phyloP scores from a whole-genome alignment of 257 asterid species.

The Perilla frutescens region DNA sequence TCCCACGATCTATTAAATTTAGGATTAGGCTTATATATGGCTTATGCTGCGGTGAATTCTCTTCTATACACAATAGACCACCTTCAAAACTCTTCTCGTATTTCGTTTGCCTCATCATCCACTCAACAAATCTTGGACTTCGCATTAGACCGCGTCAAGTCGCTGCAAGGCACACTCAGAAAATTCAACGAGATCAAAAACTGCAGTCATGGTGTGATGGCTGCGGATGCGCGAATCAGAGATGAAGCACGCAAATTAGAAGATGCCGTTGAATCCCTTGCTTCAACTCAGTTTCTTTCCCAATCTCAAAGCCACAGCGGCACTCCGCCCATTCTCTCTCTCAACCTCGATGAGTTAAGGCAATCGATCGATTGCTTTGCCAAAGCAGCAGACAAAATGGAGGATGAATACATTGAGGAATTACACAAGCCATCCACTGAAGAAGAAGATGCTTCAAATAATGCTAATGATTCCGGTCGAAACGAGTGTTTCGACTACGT shows the following conservation, averaged over 20 bases:
- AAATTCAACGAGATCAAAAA: neutral
- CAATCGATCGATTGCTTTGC: neutral
- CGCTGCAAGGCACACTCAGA: neutral
- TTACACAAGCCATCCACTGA: neutral
- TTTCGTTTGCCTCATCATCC: neutral
- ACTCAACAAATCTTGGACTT: neutral
- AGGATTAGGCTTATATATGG: neutral
- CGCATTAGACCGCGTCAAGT: neutral
- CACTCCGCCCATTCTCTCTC: neutral
- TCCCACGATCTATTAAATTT: no score
- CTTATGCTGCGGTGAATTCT: conserved; percentile 1
- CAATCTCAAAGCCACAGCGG: neutral
- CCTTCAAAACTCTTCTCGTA: neutral
- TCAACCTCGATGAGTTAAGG: neutral
- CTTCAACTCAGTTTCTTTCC: conserved; percentile 3
- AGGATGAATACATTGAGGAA: neutral
- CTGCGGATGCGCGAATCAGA: neutral
- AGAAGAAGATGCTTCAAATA: neutral
- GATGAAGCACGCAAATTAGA: conserved; percentile 10
- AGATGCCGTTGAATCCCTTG: neutral
- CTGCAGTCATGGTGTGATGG: neutral
- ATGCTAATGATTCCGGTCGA: neutral
- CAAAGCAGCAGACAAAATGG: neutral
- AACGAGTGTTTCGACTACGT: neutral
- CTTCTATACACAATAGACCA: neutral